A percentile compares a stretch with the other conserved stretches of the same genome.
Conservation (phyloP, 2,329 filamentous ascomycete genomes). For the Sodiomyces alkalinus region DNA sequence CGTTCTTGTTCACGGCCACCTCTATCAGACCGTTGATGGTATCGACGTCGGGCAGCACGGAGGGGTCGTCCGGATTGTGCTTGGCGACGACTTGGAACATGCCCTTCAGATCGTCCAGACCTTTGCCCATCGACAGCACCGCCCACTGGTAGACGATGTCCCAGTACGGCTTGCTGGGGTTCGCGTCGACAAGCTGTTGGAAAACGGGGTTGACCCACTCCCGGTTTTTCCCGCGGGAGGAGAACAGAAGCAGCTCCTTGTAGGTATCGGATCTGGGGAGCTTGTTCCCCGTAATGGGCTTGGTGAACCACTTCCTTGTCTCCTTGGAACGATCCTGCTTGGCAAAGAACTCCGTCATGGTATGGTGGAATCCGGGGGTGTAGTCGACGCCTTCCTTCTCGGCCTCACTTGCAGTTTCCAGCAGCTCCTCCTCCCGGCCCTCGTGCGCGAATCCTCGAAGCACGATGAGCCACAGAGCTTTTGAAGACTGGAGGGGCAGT, state of each 20-base stretch:
- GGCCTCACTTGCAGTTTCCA: slow-evolving; percentile 37
- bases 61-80: slow-evolving; percentile 27
- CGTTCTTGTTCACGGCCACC: slow-evolving; percentile 53
- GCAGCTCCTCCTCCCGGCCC: slow-evolving; percentile 39
- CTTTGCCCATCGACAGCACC: slow-evolving; percentile 51
- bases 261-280: slow-evolving; percentile 31
- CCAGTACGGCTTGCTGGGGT: slow-evolving; percentile 42
- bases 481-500: slow-evolving; percentile 8
- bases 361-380: slow-evolving; percentile 28
- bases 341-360: slow-evolving; percentile 50
- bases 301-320: slow-evolving; percentile 53
- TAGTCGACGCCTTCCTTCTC: slow-evolving; percentile 29
- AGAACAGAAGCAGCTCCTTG: slow-evolving; percentile 42
- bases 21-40: slow-evolving; percentile 67
- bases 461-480: slow-evolving; percentile 31
- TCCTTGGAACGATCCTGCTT: slow-evolving; percentile 38
- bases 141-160: slow-evolving; percentile 65
- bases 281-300: slow-evolving; percentile 26
- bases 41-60: slow-evolving; percentile 43
- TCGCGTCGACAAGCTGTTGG: slow-evolving; percentile 29
- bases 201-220: slow-evolving; percentile 50
- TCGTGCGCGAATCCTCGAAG: slow-evolving; percentile 48
- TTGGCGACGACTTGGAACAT: slow-evolving; percentile 56
- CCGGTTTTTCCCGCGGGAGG: slow-evolving; percentile 40
- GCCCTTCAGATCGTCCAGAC: slow-evolving; percentile 54